Conservation (phyloP, 1,139 yeast species). For the Scheffersomyces illinoinensis region DNA sequence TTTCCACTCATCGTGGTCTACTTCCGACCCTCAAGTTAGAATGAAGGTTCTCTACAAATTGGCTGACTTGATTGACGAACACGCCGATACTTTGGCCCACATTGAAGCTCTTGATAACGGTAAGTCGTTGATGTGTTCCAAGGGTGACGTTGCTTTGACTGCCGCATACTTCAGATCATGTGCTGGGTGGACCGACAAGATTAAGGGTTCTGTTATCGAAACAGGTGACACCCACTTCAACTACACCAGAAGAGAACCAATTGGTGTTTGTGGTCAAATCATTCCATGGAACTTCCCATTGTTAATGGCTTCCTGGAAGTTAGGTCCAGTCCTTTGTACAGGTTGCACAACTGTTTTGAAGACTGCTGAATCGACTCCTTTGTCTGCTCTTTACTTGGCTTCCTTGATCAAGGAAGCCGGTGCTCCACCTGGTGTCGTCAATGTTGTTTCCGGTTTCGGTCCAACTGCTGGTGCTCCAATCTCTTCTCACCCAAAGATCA, state of each 20-base stretch:
- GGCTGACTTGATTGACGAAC: slow-evolving; percentile 18
- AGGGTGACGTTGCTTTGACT: slow-evolving; percentile 16
- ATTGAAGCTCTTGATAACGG: slow-evolving; percentile 21
- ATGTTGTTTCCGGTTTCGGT: slow-evolving; percentile 35
- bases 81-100: slow-evolving; percentile 17
- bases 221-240: slow-evolving; percentile 25
- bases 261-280: slow-evolving; percentile 41
- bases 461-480: slow-evolving; percentile 33
- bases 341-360: slow-evolving; percentile 37
- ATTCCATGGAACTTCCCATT: slow-evolving; percentile 43
- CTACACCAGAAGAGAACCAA: slow-evolving; percentile 32
- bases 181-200: slow-evolving; percentile 31
- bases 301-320: slow-evolving; percentile 39
- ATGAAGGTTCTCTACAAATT: slow-evolving; percentile 12
- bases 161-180: slow-evolving; percentile 24
- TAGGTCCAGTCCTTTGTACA: slow-evolving; percentile 36
- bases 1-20: slow-evolving; percentile 36
- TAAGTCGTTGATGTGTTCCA: slow-evolving; percentile 16
- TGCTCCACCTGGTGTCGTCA: slow-evolving; percentile 35
- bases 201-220: slow-evolving; percentile 22
- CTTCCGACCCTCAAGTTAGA: slow-evolving; percentile 25
- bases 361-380: slow-evolving; percentile 37
- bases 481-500: slow-evolving; percentile 30
- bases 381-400: slow-evolving; percentile 33
- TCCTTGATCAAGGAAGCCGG: slow-evolving; percentile 30